These are phyloP conservation scores for Paecilomyces sp. DNA, from an alignment of 2,329 filamentous ascomycete species.

Conservation along the genomic window DNA sequence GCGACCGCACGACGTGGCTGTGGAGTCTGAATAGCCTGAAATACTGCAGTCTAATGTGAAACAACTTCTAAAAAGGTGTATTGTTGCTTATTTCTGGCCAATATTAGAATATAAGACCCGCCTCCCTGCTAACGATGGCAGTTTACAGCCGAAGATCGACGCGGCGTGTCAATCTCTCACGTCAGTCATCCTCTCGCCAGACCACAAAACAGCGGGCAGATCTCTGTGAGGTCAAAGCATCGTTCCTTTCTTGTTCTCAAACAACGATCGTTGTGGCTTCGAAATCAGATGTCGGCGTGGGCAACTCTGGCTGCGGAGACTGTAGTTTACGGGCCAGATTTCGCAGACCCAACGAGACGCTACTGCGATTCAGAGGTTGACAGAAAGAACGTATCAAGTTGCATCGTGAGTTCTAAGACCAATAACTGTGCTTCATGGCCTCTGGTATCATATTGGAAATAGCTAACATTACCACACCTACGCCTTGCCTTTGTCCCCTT, in stretches of 20 bases:
- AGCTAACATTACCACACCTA: neutral
- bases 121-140: neutral
- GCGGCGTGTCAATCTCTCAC: neutral
- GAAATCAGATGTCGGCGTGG: neutral
- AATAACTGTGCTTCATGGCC: neutral
- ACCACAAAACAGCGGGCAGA: neutral
- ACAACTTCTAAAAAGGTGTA: neutral
- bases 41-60: neutral
- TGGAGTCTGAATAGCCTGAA: neutral
- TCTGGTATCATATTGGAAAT: neutral
- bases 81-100: neutral
- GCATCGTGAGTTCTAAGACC: neutral
- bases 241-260: neutral
- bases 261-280: neutral
- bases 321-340: no score
- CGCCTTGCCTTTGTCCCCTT: conserved; percentile 24
- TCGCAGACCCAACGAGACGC: neutral
- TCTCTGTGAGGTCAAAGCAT: neutral
- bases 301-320: no score
- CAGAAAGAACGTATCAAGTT: neutral
- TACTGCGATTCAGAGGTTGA: neutral
- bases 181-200: neutral
- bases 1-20: neutral
- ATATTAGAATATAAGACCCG: neutral
- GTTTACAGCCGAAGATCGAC: neutral